Base-by-base conservation (phyloP, 2,329 filamentous ascomycete species). In the Hawksworthiomyces lignivorus region DNA sequence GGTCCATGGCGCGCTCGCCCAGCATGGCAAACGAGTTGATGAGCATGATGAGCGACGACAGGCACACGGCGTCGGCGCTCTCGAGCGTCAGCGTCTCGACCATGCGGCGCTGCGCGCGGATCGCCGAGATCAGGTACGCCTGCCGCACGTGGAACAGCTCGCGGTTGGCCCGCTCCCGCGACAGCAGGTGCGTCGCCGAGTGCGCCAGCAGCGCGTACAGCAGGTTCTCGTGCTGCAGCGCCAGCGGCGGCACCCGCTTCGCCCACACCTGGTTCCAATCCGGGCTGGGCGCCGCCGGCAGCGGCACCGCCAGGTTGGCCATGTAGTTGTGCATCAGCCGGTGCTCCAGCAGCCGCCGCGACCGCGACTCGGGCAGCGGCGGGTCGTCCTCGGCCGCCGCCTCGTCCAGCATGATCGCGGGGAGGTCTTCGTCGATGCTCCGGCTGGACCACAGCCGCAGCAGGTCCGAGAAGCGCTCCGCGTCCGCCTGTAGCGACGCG, bases 171-270 rank as follows among this genome's bases (percentile, higher is more conserved):
- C 50, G 49, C 14, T 48, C 39, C 2, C 31, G 26, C 12, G 48
- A 45, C 29, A 57, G 43, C 7, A 57, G 31, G 28, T 51, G 37
- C 3, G 52, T 57, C 1, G 62, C 61, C 11, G 61, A 59, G 42
- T 60, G 59, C 8, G 62, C 61, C 17, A 64, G 46, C 24, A 59
- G 52, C 34, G 55, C 52, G 48, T 63, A 58, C 29, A 64, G 55
- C 14, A 64, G 54, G 32, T 52, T 50, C 36, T 60, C 58, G 28
- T 62, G 50, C 27, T 52, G 27, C 5, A 56, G 45, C 2, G 50
- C 47, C 42, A 56, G 42, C 2, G 21, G 29, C 8, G 55, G 53
- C 5, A 56, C 39, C 10, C 35, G 36, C 17, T 35, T 42, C 19
- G 35, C 18, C 48, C 53, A 57, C 12, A 56, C 37, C 1, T 49